Percentiles rank a stretch among this genome's conserved stretches.
Conservation (phyloP, 2,329 filamentous ascomycete species). For the Colletotrichum tropicale region DNA sequence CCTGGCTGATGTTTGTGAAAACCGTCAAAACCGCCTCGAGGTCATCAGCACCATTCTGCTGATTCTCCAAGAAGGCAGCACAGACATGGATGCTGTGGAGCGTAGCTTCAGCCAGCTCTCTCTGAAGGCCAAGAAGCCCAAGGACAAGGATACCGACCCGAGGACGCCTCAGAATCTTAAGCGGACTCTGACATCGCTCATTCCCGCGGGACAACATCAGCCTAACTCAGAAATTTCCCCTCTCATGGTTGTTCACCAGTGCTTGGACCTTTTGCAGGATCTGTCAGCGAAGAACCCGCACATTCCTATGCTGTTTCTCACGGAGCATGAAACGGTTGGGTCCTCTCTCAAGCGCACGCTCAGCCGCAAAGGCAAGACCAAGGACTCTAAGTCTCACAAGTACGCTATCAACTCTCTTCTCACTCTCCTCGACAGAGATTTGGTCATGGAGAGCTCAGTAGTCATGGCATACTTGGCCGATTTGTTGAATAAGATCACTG, state of each 20-base stretch:
- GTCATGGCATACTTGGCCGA: conserved; percentile 95
- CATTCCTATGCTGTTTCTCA: conserved; percentile 89
- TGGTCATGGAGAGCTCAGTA: conserved; percentile 95
- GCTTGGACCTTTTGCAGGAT: conserved; percentile 82
- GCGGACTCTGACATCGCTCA: conserved; percentile 70
- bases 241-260: conserved; percentile 94
- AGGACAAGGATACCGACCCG: conserved; percentile 61
- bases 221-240: conserved; percentile 89
- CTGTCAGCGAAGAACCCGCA: conserved; percentile 85
- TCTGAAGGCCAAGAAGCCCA: conserved; percentile 82
- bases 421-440: conserved; percentile 85
- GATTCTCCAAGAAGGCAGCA: conserved; percentile 93
- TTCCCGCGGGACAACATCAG: conserved; percentile 46
- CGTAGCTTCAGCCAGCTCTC: conserved; percentile 94
- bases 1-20: conserved; percentile 90
- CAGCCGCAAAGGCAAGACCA: conserved; percentile 85
- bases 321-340: conserved; percentile 82
- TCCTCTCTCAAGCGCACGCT: conserved; percentile 77
- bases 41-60: conserved; percentile 91
- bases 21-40: conserved; percentile 93
- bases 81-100: conserved; percentile 91
- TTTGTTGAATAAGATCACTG: conserved; percentile 85
- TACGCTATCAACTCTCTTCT: conserved; percentile 93
- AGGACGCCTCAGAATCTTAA: conserved; percentile 86
- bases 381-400: conserved; percentile 82